phyloP scores from a whole-genome alignment of 1,284 basidiomycete species.

The Apiotrichum akiyoshidainum region DNA sequence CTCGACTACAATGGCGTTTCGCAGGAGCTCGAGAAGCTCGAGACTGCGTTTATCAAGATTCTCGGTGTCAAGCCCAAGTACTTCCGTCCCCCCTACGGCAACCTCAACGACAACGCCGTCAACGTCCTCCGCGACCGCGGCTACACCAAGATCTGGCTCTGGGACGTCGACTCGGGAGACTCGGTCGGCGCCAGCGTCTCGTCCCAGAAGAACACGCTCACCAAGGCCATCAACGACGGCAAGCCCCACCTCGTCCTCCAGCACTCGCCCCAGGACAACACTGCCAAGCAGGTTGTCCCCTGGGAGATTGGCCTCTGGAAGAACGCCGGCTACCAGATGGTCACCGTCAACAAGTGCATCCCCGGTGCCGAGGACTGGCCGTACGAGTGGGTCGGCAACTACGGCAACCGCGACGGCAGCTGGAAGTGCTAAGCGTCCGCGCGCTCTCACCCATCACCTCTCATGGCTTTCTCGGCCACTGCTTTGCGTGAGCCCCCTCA shows the following conservation, averaged over 20 bases:
- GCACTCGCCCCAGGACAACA: slow-evolving; percentile 36
- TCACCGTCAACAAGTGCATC: slow-evolving; percentile 48
- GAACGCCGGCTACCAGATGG: slow-evolving; percentile 49
- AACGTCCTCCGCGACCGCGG: slow-evolving; percentile 53
- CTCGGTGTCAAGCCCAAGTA: slow-evolving; percentile 55
- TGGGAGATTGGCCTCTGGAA: slow-evolving; percentile 35
- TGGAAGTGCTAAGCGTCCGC: slow-evolving; percentile 37
- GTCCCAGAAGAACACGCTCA: slow-evolving; percentile 30
- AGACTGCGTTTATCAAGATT: slow-evolving; percentile 57
- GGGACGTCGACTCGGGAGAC: slow-evolving; percentile 44
- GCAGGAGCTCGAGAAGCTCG: slow-evolving; percentile 53
- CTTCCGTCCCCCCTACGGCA: slow-evolving; percentile 55
- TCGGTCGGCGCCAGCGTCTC: slow-evolving; percentile 34
- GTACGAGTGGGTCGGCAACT: slow-evolving; percentile 40
- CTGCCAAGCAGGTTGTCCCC: slow-evolving; percentile 36
- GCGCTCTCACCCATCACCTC: not conserved
- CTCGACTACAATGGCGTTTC: slow-evolving; percentile 50
- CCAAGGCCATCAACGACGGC: slow-evolving; percentile 31
- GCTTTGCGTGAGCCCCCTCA: too few species aligned
- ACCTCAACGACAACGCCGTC: slow-evolving; percentile 56
- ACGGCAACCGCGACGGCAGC: slow-evolving; percentile 34
- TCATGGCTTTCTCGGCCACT: not conserved
- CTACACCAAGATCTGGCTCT: slow-evolving; percentile 50
- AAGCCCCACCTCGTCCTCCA: slow-evolving; percentile 39
- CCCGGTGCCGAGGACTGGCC: slow-evolving; percentile 45